Conservation (phyloP, 306 rosid genomes). For the Geum urbanum region DNA sequence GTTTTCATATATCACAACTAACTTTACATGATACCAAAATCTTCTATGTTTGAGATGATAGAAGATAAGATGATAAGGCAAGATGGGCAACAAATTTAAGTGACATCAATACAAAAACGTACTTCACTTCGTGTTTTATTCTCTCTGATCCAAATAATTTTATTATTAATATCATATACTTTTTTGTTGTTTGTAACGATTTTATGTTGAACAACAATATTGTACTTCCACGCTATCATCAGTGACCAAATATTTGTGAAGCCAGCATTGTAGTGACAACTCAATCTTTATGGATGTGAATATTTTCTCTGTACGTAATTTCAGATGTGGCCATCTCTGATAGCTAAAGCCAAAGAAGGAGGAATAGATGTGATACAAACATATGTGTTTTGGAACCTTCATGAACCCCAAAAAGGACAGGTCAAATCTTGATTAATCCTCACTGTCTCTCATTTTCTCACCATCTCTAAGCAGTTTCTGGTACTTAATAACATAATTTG, state of each 20-base stretch:
- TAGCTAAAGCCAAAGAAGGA: constrained; percentile 75
- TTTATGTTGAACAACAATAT: too few species aligned
- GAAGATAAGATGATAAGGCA: constrained; percentile 6
- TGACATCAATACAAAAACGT: background rate
- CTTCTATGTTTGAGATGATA: background rate
- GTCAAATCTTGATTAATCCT: constrained; percentile 23
- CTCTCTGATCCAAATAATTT: background rate
- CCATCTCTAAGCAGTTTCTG: too few species aligned
- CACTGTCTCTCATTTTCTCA: background rate
- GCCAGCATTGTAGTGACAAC: background rate
- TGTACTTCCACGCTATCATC: too few species aligned
- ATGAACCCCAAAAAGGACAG: constrained; percentile 68
- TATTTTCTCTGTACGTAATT: background rate
- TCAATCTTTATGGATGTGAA: background rate
- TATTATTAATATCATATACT: too few species aligned
- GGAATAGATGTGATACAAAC: constrained; percentile 82
- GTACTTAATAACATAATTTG: background rate
- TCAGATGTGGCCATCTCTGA: constrained; percentile 82
- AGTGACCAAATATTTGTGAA: background rate
- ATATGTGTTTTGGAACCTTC: constrained; percentile 90
- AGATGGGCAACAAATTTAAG: background rate
- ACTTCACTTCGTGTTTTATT: background rate
- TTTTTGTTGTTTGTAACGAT: too few species aligned
- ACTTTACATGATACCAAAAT: constrained; percentile 9
- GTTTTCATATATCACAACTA: background rate